Base-by-base conservation (phyloP, 768 basidiomycete species). In the Tylopilus felleus region DNA sequence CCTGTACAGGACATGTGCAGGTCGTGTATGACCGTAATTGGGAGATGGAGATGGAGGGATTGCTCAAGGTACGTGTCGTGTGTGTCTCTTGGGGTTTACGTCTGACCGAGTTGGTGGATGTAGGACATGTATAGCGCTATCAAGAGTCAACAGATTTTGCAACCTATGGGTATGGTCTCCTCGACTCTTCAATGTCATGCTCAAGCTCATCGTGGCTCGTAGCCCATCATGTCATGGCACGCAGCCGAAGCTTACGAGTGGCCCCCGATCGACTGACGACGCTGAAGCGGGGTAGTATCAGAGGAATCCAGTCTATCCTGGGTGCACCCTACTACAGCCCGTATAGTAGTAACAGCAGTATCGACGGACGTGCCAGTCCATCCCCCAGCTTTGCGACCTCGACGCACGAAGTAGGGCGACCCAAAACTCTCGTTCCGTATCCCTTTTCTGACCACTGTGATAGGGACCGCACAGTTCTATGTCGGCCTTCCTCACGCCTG, bases 111-210 rank as follows among this genome's bases (percentile, higher is more conserved):
- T 22, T 6, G 16, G 31, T 25, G 39, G 19, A 16, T 23, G 1
- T 59, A 95, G 91, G 97, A 99, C 65, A 96, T 99, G 80, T 99
- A 94, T 75, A 82, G 78, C 61, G 86, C 93, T 8, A 85, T 98
- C 72, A 94, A 95, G 74, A 82, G 78, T 38, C 90, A 94, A 62
- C 90, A 94, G 68, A 95, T 98, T 59, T 71, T 95, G 36, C 90
- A 95, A 58, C 94, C 94, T 2, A 70, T 86, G 25, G 79, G 76
- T 55, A 78, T 75, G 54, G 74, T 73, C 58, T 60, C 60, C 27
- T 53, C 63, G 45, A 57, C 64, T 49, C n/a, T 19, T 36, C 17
- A 16, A 14, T 38, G 38, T 38, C 38, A 19, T 77, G 83, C 41
- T 64, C 75, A 39, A 80, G 81, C 23, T 86, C 83, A 23, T 65